phyloP scores from a whole-genome alignment of 495 filamentous ascomycete species.

The Aeminium ludgeri region DNA sequence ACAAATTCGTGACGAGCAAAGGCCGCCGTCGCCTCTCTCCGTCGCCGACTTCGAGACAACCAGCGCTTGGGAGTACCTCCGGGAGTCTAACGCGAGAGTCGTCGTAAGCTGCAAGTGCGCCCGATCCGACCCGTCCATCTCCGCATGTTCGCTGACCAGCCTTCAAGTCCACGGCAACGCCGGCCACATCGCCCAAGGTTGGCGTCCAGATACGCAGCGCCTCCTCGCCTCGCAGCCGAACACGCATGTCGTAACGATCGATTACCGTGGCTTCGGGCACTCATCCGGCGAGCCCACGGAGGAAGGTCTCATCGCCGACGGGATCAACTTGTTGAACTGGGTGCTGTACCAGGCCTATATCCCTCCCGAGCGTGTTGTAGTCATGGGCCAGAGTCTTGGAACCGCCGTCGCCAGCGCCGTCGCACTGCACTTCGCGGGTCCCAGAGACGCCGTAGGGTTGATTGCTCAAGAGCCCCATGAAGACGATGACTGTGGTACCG shows the following conservation, averaged over 20 bases:
- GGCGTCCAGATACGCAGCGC: conserved; percentile 35
- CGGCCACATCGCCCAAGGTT: conserved; percentile 35
- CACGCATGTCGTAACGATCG: conserved; percentile 54
- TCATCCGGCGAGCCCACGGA: conserved; percentile 71
- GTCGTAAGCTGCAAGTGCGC: conserved; percentile 22
- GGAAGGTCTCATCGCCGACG: conserved; percentile 65
- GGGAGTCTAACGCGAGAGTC: conserved; percentile 20
- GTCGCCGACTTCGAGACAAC: conserved; percentile 20
- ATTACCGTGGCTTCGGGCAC: conserved; percentile 81
- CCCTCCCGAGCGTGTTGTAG: conserved; percentile 51
- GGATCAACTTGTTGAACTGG: conserved; percentile 52
- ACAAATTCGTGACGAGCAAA: conserved; percentile 13
- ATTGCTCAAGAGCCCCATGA: not conserved
- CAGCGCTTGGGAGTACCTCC: conserved; percentile 19
- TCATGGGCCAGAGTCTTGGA: conserved; percentile 80
- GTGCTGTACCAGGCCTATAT: conserved; percentile 46
- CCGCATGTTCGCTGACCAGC: not conserved
- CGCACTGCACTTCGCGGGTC: conserved; percentile 46
- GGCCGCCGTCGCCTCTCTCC: not conserved
- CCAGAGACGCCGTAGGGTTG: not conserved
- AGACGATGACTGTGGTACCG: too few relatives aligned
- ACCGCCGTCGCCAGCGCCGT: conserved; percentile 65
- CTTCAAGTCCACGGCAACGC: conserved; percentile 27
- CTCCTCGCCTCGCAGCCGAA: conserved; percentile 26
- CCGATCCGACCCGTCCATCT: not conserved